Conservation (phyloP, 805 yeast species). For the Pichia insulana region DNA sequence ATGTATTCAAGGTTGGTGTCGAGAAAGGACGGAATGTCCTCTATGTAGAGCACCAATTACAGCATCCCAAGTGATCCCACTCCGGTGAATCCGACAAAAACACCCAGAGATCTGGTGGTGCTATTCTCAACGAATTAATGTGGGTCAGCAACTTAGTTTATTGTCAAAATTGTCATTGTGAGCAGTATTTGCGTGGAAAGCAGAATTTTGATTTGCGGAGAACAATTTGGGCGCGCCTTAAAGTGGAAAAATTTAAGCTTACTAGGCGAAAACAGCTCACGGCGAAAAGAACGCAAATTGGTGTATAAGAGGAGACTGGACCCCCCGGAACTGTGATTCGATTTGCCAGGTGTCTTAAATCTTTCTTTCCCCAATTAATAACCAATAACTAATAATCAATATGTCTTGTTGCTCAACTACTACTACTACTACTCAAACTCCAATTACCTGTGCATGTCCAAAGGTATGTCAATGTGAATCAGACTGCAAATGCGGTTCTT, state of each 20-base stretch:
- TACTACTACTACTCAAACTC: not conserved
- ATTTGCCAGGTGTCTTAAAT: not conserved
- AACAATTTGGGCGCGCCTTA: too few species aligned
- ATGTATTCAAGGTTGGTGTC: constrained; percentile 83
- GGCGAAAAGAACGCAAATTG: constrained; percentile 1
- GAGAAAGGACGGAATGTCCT: constrained; percentile 86
- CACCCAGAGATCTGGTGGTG: too few species aligned
- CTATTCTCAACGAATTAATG: too few species aligned
- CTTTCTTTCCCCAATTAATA: not conserved
- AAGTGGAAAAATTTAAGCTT: not conserved
- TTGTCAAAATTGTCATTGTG: too few species aligned
- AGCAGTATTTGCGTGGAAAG: too few species aligned
- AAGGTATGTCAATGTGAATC: constrained; percentile 8
- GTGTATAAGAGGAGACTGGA: not conserved
- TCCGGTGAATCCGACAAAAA: constrained; percentile 16
- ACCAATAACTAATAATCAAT: not conserved
- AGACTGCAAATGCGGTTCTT: constrained; percentile 6
- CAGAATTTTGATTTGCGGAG: too few species aligned
- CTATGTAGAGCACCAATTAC: constrained; percentile 68
- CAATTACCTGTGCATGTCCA: constrained; percentile 2
- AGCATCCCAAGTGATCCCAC: constrained; percentile 54
- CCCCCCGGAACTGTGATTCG: too few species aligned
- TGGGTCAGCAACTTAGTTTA: too few species aligned
- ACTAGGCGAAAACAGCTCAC: not conserved
- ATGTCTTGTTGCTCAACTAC: constrained; percentile 3